Base-by-base conservation (phyloP, 73 alveolate genomes). In the Uronychia binucleata region DNA sequence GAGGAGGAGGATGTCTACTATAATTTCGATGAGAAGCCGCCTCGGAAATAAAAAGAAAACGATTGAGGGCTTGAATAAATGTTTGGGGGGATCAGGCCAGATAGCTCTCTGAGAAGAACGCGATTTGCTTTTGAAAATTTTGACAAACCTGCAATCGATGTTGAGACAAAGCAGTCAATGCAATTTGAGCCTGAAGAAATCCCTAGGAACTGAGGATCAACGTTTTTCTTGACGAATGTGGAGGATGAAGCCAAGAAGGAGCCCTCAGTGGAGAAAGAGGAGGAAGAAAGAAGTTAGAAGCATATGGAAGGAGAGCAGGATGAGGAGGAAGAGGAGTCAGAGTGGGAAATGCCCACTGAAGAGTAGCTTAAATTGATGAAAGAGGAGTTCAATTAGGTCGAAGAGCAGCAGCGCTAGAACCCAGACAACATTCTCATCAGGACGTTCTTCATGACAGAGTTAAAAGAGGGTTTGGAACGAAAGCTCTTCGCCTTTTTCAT, bases 401-500 rank as follows among this genome's bases (percentile, higher is more conserved):
- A 90, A 74, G 91, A 90, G 33, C 77, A 86, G 58, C 88, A 79
- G 32, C 32, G 92, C 33, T 67, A 80, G 5, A 87, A 90, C 75
- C 92, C 90, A 19, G 67, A 84, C 28, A 90, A 90, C 77, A 57
- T 90, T 31, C 75, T 79, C 0, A 32, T 90, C 0, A 57, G 95
- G 31, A 80, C 82, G 13, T 28, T 90, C 1, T 60, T 90, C 46
- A 59, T 84, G 25, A 80, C 57, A 14, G 80, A 79, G 34, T 87
- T 78, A 28, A 79, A 89, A 33, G 89, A 67, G 80, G 14, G 30
- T 0, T 28, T 58, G 35, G 86, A 85, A 46, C 77, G 95, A 35
- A 84, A 84, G 60, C 79, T 90, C 27, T 90, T 82, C 79, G 27
- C 85, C 29, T 90, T 90, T 80, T 85, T 77, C 46, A 19, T 90